phyloP scores from a whole-genome alignment of 352 stramenopile species.

The Pythium brassicae region DNA sequence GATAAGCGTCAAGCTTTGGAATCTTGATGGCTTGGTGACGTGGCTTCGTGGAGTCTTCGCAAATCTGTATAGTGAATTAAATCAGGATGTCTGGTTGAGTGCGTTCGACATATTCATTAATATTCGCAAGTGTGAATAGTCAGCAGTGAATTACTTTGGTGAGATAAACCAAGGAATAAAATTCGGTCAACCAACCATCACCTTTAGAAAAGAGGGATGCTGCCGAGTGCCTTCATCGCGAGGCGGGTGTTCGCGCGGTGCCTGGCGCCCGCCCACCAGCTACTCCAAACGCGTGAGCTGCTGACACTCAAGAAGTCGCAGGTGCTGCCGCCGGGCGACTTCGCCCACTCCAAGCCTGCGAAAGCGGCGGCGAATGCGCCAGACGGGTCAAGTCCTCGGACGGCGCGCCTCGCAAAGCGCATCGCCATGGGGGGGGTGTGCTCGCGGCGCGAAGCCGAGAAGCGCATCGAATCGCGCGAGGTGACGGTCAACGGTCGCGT shows the following conservation, averaged over 20 bases:
- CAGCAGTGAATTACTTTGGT: too few species aligned
- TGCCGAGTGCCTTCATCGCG: neutral
- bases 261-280: neutral
- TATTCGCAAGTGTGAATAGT: too few species aligned
- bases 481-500: constrained; percentile 77
- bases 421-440: constrained; percentile 81
- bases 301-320: constrained; percentile 27
- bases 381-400: too few species aligned
- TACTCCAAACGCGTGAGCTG: constrained; percentile 5
- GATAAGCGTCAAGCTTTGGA: too few species aligned
- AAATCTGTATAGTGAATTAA: too few species aligned
- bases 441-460: constrained; percentile 81
- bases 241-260: neutral
- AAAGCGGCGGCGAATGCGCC: neutral
- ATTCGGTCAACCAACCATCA: too few species aligned
- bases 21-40: too few species aligned
- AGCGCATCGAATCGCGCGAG: constrained; percentile 62
- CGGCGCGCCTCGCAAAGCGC: constrained; percentile 69
- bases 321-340: constrained; percentile 6
- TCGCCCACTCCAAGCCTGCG: neutral
- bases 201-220: too few species aligned
- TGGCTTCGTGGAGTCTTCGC: too few species aligned
- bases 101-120: too few species aligned
- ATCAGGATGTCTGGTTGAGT: too few species aligned
- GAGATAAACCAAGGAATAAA: too few species aligned